Base-by-base conservation (phyloP, 345 rosid species). In the Pistacia atlantica region DNA sequence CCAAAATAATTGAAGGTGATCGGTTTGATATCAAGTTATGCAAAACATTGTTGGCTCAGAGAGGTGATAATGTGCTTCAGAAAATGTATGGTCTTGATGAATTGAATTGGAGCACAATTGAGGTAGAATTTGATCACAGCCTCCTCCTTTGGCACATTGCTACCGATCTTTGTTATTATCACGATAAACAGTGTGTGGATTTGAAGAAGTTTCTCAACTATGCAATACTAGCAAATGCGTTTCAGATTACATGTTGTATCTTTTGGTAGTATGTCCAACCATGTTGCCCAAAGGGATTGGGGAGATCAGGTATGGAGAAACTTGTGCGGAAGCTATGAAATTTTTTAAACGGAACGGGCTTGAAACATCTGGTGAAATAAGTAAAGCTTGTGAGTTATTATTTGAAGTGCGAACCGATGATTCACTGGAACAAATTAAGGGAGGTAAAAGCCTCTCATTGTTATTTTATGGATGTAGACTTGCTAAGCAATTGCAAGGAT, bases 171-270 rank as follows among this genome's bases (percentile, higher is more conserved):
- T 75, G 25, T 25, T 25, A 25, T 25, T 25, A 25, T 25, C 0
- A 25, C 25, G 25, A 25, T 25, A 22, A 22, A 22, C 25, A 22
- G 25, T 22, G 25, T 22, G 25, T 25, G 25, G 25, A 25, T 25
- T 25, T 25, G 0, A 25, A 25, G 25, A 25, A 25, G 25, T 25
- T 25, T 25, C 25, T 25, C 25, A 25, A 25, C 25, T 25, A 25
- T 25, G 25, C 25, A 25, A 0, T 25, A 25, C 25, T 25, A 77
- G 78, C 78, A 62, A 31, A 35, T n/a, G 20, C 14, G 16, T 81
- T 13, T 77, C 75, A 8, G 74, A 74, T 38, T 77, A 81, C 57
- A 67, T 77, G 78, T 54, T 81, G 13, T 70, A 73, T 42, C 67
- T 77, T 49, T 42, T 63, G 49, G 69, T 76, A 9, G 12, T 51